Evolutionary conservation across 371 early-diverging fungal species (phyloP).

Genomic region (Apophysomyces ossiformis): DNA sequence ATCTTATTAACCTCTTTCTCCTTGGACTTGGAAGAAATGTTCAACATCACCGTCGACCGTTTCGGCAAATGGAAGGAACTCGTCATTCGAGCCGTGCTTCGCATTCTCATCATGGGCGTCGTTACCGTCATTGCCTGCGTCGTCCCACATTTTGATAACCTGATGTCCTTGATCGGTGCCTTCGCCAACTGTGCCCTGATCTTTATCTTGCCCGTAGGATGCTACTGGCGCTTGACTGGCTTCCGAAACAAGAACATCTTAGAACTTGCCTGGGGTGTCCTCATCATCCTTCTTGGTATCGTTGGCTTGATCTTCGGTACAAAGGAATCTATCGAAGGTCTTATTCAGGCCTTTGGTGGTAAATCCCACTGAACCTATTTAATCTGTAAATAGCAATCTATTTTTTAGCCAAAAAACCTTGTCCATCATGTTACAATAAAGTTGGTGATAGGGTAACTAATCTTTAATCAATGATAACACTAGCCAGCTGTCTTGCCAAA

Average conservation of each 20-base stretch:
- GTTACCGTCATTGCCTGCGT: slow-evolving; percentile 67
- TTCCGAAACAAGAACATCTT: slow-evolving; percentile 56
- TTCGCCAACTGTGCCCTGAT: slow-evolving; percentile 78
- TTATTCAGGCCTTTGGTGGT: slow-evolving; percentile 57
- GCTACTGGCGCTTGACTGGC: slow-evolving; percentile 79
- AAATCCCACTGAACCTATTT: background rate
- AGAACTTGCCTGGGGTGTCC: slow-evolving; percentile 62
- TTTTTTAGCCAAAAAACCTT: background rate
- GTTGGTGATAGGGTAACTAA: too few species aligned
- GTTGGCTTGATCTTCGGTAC: slow-evolving; percentile 79
- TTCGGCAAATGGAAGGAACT: slow-evolving; percentile 58
- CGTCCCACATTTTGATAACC: slow-evolving; percentile 80
- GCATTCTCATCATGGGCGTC: slow-evolving; percentile 55
- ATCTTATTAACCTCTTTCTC: slow-evolving; percentile 82
- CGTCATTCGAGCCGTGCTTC: slow-evolving; percentile 58
- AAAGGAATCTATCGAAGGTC: slow-evolving; percentile 64
- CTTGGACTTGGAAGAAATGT: slow-evolving; percentile 68
- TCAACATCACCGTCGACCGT: slow-evolving; percentile 59
- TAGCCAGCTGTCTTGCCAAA: too few species aligned
- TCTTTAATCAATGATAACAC: too few species aligned
- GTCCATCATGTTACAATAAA: too few species aligned
- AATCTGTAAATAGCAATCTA: background rate
- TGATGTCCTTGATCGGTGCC: slow-evolving; percentile 86
- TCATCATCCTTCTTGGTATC: slow-evolving; percentile 69
- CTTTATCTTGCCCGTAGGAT: slow-evolving; percentile 84